A percentile compares a stretch with the other conserved stretches of the same genome.
phyloP scores from a whole-genome alignment of 108 stramenopile genomes.

The Skeletonema grethae region DNA sequence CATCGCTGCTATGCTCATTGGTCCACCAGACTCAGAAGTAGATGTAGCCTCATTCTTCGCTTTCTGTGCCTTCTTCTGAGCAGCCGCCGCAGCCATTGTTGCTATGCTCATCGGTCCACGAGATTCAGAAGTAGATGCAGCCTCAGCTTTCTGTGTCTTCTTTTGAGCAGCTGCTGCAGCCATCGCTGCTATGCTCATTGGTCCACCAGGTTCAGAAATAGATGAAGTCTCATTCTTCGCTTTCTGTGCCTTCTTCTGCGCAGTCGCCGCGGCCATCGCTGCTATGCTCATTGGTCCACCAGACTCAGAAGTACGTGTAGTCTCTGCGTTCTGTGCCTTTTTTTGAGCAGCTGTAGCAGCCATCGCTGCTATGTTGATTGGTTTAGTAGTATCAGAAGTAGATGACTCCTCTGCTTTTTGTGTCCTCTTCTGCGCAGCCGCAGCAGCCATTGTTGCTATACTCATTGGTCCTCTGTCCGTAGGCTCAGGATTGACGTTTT shows the following conservation, averaged over 20 bases:
- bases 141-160: background rate
- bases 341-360: slow-evolving; percentile 7
- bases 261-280: slow-evolving; percentile 11
- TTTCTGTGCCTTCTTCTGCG: background rate
- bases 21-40: background rate
- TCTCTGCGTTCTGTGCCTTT: background rate
- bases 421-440: background rate
- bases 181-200: background rate
- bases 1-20: slow-evolving; percentile 10
- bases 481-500: too few species aligned
- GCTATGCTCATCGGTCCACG: background rate
- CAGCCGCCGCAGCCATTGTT: slow-evolving; percentile 11
- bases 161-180: slow-evolving; percentile 9
- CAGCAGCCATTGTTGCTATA: slow-evolving; percentile 6
- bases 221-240: background rate
- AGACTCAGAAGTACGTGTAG: background rate
- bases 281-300: slow-evolving; percentile 8
- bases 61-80: slow-evolving; percentile 5
- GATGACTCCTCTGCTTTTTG: too few species aligned
- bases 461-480: background rate
- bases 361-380: slow-evolving; percentile 10
- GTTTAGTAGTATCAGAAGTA: background rate
- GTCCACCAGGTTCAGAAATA: too few species aligned
- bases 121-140: background rate
- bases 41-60: background rate